phyloP scores from a whole-genome alignment of 371 early-diverging fungal species.

The Mucor saturninus region DNA sequence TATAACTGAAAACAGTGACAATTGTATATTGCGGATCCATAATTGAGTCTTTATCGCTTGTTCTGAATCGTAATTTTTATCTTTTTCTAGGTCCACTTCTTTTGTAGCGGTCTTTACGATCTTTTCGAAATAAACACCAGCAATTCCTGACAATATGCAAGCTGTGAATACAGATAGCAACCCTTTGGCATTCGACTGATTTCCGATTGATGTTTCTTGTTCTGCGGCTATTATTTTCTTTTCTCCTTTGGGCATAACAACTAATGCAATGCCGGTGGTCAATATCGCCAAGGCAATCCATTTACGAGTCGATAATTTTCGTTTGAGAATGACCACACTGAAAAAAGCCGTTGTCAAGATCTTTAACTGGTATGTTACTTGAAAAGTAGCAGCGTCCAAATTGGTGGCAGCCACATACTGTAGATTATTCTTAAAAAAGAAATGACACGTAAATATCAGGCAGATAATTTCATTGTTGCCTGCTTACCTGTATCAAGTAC shows the following conservation, averaged over 20 bases:
- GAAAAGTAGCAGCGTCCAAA: slow-evolving; percentile 91
- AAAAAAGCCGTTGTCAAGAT: slow-evolving; percentile 92
- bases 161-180: slow-evolving; percentile 77
- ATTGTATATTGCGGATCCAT: slow-evolving; percentile 88
- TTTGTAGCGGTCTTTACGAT: slow-evolving; percentile 74
- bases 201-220: slow-evolving; percentile 30
- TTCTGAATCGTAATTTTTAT: slow-evolving; percentile 11
- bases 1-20: slow-evolving; percentile 70
- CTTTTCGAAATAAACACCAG: slow-evolving; percentile 97
- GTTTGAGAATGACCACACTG: slow-evolving; percentile 78
- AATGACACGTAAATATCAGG: no score
- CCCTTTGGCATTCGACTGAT: slow-evolving; percentile 48
- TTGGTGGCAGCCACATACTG: slow-evolving; percentile 86
- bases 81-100: slow-evolving; percentile 20
- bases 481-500: slow-evolving; percentile 76
- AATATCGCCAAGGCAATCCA: slow-evolving; percentile 82
- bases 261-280: slow-evolving; percentile 84
- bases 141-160: slow-evolving; percentile 90
- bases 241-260: slow-evolving; percentile 63
- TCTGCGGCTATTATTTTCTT: slow-evolving; percentile 8
- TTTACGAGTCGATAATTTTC: slow-evolving; percentile 64
- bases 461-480: background rate
- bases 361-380: slow-evolving; percentile 94
- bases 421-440: slow-evolving; percentile 71
- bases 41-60: slow-evolving; percentile 48